These are phyloP conservation scores for Mycena albidolilacea DNA, from an alignment of 768 basidiomycete species.

Conservation along the genomic window DNA sequence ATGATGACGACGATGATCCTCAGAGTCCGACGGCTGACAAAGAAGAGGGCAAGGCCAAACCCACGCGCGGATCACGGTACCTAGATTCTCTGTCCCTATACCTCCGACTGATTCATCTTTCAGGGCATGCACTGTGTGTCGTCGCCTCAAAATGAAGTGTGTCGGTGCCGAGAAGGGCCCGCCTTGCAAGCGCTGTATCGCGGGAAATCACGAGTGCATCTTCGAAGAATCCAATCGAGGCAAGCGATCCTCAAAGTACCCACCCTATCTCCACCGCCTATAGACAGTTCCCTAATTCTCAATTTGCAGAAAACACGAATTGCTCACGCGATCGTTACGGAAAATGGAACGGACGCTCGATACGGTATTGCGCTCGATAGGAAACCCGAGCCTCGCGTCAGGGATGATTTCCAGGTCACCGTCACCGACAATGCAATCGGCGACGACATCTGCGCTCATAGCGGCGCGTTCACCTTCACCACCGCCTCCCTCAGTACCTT, in stretches of 20 bases:
- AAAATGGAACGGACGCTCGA: constrained; percentile 97
- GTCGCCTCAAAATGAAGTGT: constrained; percentile 95
- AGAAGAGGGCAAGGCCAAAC: constrained; percentile 83
- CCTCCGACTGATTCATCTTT: constrained; percentile 35
- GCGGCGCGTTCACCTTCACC: constrained; percentile 66
- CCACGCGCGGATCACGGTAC: constrained; percentile 89
- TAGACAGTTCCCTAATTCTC: constrained; percentile 46
- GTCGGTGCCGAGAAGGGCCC: constrained; percentile 92
- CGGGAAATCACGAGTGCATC: constrained; percentile 90
- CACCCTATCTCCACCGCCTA: constrained; percentile 34
- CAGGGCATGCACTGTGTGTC: constrained; percentile 93
- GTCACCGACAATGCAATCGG: constrained; percentile 72
- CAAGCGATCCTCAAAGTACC: constrained; percentile 86
- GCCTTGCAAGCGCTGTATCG: constrained; percentile 89
- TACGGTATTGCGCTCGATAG: constrained; percentile 90
- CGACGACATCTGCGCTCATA: constrained; percentile 71
- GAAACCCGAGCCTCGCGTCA: constrained; percentile 83
- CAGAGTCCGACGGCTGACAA: constrained; percentile 70
- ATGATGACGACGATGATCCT: constrained; percentile 68
- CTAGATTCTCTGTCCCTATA: constrained; percentile 38
- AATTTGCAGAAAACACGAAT: constrained; percentile 82
- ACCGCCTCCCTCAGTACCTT: constrained; percentile 52
- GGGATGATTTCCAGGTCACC: constrained; percentile 89
- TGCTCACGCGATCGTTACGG: constrained; percentile 83
- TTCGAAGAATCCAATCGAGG: constrained; percentile 98